Evolutionary conservation across 768 basidiomycete species (phyloP), one percentile per base, ranked within the genome.

Genomic region (Tulasnella sp.): DNA sequence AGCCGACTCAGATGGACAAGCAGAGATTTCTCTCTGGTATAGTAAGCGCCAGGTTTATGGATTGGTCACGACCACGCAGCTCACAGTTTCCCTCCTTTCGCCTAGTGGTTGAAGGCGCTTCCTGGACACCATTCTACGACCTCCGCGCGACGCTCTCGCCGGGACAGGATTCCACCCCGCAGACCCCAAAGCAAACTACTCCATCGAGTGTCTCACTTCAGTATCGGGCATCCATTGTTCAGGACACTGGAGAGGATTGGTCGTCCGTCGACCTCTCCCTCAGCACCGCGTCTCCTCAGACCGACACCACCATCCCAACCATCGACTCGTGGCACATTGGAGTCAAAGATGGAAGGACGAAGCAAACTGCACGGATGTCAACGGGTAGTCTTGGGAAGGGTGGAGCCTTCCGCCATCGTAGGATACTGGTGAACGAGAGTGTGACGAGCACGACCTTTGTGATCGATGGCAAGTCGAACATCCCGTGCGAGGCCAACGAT

Each of bases 71-170:
- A n/a, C n/a, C n/a, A n/a, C n/a, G n/a, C n/a, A n/a, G n/a, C n/a
- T n/a, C n/a, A n/a, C n/a, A n/a, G n/a, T n/a, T n/a, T n/a, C n/a
- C n/a, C n/a, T 43, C n/a, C n/a, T n/a, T n/a, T n/a, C n/a, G n/a
- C n/a, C 34, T 32, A 32, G 83, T 81, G 52, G 81, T 84, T n/a
- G 70, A 68, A 44, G 70, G 76, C 38, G 78, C 77, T 1, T 67
- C 67, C 19, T 84, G 81, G 82, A 67, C 67, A 13, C 78, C 81
- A 2, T 75, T 74, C 1, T 84, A 85, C 64, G 82, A 84, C 61
- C 74, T 85, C 0, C 77, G 81, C 58, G 80, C 81, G 2, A 73
- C 72, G 0, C 77, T 75, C 21, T n/a, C 72, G 0, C 77, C 74
- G 23, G 65, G 17, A 68, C 74, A 55, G 67, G 72, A 61, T 17